These are phyloP conservation scores for Elaeis guineensis DNA, from an alignment of 176 grass and related monocot species.

Conservation along the genomic window DNA sequence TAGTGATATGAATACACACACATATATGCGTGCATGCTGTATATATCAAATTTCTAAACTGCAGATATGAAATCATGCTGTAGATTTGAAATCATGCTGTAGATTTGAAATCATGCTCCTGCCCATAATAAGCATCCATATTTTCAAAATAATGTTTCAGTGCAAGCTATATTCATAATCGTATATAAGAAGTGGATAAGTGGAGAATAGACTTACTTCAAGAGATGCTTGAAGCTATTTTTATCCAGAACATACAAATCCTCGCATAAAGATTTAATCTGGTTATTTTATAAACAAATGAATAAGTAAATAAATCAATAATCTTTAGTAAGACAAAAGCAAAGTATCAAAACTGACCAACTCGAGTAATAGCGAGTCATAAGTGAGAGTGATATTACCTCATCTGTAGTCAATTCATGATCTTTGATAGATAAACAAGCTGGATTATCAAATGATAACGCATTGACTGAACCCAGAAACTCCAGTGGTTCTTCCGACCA, in stretches of 20 bases:
- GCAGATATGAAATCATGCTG: too few species aligned
- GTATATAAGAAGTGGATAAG: not conserved
- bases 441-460: conserved; percentile 75
- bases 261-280: conserved; percentile 69
- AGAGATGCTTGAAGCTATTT: conserved; percentile 95
- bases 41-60: too few species aligned
- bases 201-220: conserved; percentile 53
- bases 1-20: too few species aligned
- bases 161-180: not conserved
- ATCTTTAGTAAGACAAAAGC: too few species aligned
- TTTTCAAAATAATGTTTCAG: too few species aligned
- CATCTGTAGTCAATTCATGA: conserved; percentile 86
- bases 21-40: too few species aligned
- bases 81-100: too few species aligned
- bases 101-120: too few species aligned
- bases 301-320: conserved; percentile 4
- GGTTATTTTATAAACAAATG: conserved; percentile 5
- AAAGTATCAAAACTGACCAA: too few species aligned
- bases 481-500: conserved; percentile 79
- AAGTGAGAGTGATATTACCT: conserved; percentile 31
- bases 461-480: conserved; percentile 74
- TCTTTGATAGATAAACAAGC: conserved; percentile 66
- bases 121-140: too few species aligned
- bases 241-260: conserved; percentile 89
- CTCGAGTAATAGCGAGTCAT: too few species aligned